Evolutionary conservation across 2,329 filamentous ascomycete genomes (phyloP).

Genomic region (Cyclaneusma minus): DNA sequence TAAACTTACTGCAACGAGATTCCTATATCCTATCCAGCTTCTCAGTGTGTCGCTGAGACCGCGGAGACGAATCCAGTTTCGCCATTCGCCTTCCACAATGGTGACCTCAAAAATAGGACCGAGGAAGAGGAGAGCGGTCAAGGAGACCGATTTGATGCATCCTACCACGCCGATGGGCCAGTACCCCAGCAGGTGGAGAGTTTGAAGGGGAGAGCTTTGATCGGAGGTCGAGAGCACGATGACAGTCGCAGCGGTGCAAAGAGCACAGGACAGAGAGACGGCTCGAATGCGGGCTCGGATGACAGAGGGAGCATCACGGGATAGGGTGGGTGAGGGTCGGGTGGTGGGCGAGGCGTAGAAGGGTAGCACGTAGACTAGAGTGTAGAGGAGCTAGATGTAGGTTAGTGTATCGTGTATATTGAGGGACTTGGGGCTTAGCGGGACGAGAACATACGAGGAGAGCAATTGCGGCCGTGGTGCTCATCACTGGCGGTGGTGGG

Average conservation of each 20-base stretch:
- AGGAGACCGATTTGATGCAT: slow-evolving; percentile 42
- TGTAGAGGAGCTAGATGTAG: slow-evolving; percentile 51
- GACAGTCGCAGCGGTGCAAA: slow-evolving; percentile 52
- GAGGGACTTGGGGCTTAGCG: slow-evolving; percentile 1
- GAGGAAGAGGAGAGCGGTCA: slow-evolving; percentile 67
- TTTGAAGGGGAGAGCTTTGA: slow-evolving; percentile 31
- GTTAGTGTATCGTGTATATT: not conserved
- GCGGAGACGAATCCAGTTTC: slow-evolving; percentile 40
- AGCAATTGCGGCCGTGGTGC: slow-evolving; percentile 10
- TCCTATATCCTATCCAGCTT: slow-evolving; percentile 74
- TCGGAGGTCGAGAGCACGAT: slow-evolving; percentile 43
- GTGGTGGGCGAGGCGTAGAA: slow-evolving; percentile 75
- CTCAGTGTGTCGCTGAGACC: slow-evolving; percentile 43
- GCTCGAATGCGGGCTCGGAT: slow-evolving; percentile 75
- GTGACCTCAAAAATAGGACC: slow-evolving; percentile 73
- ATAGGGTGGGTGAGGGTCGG: slow-evolving; percentile 61
- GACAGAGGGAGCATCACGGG: slow-evolving; percentile 75
- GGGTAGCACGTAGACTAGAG: slow-evolving; percentile 76
- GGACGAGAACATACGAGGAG: slow-evolving; percentile 10
- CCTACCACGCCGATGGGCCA: slow-evolving; percentile 61
- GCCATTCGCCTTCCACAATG: slow-evolving; percentile 57
- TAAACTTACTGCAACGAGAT: slow-evolving; percentile 61
- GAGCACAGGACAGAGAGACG: slow-evolving; percentile 59
- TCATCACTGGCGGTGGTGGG: slow-evolving; percentile 13
- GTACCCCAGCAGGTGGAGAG: slow-evolving; percentile 59